These are phyloP conservation scores for Pisolithus orientalis DNA, from an alignment of 768 basidiomycete species.

Conservation along the genomic window DNA sequence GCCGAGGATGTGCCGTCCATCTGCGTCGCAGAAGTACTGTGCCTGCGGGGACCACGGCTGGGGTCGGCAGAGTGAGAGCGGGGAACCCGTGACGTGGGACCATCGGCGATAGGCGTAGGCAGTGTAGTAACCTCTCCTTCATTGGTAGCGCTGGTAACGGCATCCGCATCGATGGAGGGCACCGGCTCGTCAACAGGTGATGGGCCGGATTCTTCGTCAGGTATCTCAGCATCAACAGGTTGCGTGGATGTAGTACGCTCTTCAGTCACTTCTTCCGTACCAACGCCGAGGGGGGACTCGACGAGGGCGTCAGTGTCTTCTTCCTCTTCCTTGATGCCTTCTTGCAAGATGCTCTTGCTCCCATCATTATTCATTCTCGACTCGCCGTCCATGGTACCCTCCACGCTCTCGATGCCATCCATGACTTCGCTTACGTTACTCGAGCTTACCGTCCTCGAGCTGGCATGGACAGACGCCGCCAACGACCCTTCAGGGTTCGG, in stretches of 20 bases:
- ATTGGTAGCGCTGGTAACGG: constrained; percentile 13
- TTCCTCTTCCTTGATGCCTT: constrained; percentile 22
- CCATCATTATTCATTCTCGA: constrained; percentile 10
- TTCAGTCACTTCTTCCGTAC: constrained; percentile 2
- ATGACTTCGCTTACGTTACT: constrained; percentile 27
- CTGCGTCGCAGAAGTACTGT: constrained; percentile 42
- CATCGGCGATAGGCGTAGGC: constrained; percentile 35
- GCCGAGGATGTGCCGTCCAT: constrained; percentile 50
- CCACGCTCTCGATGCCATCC: constrained; percentile 26
- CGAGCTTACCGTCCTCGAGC: constrained; percentile 23
- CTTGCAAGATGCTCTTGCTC: constrained; percentile 12
- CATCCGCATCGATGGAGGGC: constrained; percentile 15
- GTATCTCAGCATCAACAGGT: not conserved
- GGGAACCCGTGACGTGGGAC: constrained; percentile 43
- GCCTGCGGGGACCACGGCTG: constrained; percentile 52
- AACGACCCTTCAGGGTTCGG: constrained; percentile 21
- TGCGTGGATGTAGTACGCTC: constrained; percentile 1
- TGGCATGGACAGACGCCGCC: constrained; percentile 7
- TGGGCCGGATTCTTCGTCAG: constrained; percentile 2
- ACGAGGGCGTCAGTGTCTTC: constrained; percentile 9
- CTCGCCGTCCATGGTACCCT: constrained; percentile 21
- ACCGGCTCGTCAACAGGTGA: not conserved
- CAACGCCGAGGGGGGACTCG: constrained; percentile 4
- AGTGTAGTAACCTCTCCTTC: constrained; percentile 26
- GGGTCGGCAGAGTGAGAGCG: constrained; percentile 83